Conservation (phyloP, 352 stramenopile genomes). For the Pythium phragmitis region DNA sequence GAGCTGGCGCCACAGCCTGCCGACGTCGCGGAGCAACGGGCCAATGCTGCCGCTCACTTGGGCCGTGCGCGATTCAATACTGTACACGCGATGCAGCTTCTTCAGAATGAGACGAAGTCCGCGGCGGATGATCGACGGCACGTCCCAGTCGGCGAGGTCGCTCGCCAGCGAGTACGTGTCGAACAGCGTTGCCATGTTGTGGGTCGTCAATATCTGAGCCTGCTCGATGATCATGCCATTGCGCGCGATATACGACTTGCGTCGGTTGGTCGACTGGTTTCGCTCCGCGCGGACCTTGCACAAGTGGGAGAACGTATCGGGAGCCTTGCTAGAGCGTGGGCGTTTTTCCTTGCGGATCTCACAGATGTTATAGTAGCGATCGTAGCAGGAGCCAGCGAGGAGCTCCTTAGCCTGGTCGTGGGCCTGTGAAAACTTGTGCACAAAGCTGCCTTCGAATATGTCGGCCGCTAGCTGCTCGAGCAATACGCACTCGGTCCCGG, state of each 20-base stretch:
- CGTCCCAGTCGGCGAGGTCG: constrained; percentile 2
- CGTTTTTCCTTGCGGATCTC: not conserved
- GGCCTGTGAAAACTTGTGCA: constrained; percentile 15
- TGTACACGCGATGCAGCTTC: not conserved
- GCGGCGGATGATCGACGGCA: constrained; percentile 18
- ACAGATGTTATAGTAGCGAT: constrained; percentile 21
- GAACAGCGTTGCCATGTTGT: constrained; percentile 29
- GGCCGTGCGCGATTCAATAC: not conserved
- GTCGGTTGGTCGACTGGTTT: not conserved
- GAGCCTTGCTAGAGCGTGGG: not conserved
- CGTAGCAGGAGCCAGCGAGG: constrained; percentile 20
- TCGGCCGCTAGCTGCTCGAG: constrained; percentile 26
- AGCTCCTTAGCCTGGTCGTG: constrained; percentile 7
- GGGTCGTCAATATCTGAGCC: constrained; percentile 24
- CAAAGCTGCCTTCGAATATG: constrained; percentile 28
- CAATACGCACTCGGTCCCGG: constrained; percentile 7
- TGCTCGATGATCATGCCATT: constrained; percentile 29
- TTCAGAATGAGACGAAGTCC: constrained; percentile 6
- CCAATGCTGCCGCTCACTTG: not conserved
- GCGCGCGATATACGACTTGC: not conserved
- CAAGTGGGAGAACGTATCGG: not conserved
- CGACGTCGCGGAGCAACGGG: constrained; percentile 14
- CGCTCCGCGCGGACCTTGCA: not conserved
- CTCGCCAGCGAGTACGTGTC: constrained; percentile 6
- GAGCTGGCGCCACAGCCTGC: constrained; percentile 23